These are phyloP conservation scores for Elaeis oleifera DNA, from an alignment of 202 grass and related monocot species.

Conservation along the genomic window DNA sequence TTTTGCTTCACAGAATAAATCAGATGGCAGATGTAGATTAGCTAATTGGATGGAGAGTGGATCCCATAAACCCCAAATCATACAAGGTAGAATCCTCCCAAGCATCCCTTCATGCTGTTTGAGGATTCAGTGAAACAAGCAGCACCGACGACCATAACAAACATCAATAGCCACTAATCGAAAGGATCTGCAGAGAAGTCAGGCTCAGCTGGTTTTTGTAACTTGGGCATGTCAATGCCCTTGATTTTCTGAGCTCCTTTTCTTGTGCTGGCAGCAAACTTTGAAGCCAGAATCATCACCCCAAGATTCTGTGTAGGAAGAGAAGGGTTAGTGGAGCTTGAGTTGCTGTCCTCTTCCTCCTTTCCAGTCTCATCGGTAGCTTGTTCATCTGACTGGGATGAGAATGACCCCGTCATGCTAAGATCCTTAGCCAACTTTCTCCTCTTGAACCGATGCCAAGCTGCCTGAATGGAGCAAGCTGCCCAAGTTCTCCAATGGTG, in stretches of 20 bases:
- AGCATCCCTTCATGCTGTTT: background rate
- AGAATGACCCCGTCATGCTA: conserved; percentile 12
- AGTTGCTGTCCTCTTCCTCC: background rate
- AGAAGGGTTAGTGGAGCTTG: too few relatives aligned
- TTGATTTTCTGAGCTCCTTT: too few relatives aligned
- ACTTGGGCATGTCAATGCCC: too few relatives aligned
- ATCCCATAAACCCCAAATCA: background rate
- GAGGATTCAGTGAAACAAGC: background rate
- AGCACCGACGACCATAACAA: background rate
- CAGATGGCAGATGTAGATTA: background rate
- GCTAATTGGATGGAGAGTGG: background rate
- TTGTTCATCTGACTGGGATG: background rate
- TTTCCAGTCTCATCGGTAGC: background rate
- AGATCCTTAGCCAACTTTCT: conserved; percentile 7
- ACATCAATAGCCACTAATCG: too few relatives aligned
- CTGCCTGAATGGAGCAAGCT: conserved; percentile 22
- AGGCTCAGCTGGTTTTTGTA: too few relatives aligned
- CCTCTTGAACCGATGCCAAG: conserved; percentile 16
- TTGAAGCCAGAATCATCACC: too few relatives aligned
- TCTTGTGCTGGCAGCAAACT: too few relatives aligned
- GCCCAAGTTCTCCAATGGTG: conserved; percentile 27
- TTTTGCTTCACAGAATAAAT: background rate
- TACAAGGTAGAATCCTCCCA: too few relatives aligned
- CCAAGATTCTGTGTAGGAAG: too few relatives aligned
- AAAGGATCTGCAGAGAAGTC: too few relatives aligned